Base-by-base conservation (phyloP, 345 rosid species). In the Cardamine chenopodiifolia region DNA sequence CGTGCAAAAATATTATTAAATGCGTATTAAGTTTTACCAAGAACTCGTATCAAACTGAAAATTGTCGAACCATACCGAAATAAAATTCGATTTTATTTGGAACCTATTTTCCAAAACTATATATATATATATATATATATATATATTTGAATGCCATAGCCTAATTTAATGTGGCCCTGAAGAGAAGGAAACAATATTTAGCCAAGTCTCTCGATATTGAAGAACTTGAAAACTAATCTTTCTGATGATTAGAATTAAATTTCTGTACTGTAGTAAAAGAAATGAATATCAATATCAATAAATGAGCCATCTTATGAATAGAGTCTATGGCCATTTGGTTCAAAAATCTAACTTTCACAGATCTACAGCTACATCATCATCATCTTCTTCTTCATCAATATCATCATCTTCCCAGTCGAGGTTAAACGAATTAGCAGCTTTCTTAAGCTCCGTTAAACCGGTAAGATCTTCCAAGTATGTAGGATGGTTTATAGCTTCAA, bases 381-480 rank as follows among this genome's bases (percentile, higher is more conserved):
- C 79, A 23, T 23, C 25, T 1, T 23, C 25, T 8, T 61, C 83
- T 1, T 23, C 25, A 12, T 61, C 83, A 1, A 75, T 86, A 1
- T 59, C 70, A 34, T 85, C 90, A 13, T 83, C 72, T 32, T 92
- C 94, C 97, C 97, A 95, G 50, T 92, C 91, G 31, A 92, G 62
- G 29, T 85, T 57, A 55, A 86, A 90, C 23, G 91, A 66, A 80
- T 71, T 85, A 37, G 94, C 94, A 13, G 91, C 88, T 74, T 77
- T 84, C 88, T 82, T 89, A 71, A 95, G 81, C 78, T 90, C 97
- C 2, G 96, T 95, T 55, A 90, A 85, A 78, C 99, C 99, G 0
- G 98, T 89, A 48, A 95, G 82, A 85, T 95, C 98, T 68, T 92
- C 99, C 65, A 95, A 78, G 79, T 89, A 92, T 15, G 99, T 92